Evolutionary conservation across 2,329 filamentous ascomycete genomes (phyloP).

Genomic region (Plectosphaerella plurivora): DNA sequence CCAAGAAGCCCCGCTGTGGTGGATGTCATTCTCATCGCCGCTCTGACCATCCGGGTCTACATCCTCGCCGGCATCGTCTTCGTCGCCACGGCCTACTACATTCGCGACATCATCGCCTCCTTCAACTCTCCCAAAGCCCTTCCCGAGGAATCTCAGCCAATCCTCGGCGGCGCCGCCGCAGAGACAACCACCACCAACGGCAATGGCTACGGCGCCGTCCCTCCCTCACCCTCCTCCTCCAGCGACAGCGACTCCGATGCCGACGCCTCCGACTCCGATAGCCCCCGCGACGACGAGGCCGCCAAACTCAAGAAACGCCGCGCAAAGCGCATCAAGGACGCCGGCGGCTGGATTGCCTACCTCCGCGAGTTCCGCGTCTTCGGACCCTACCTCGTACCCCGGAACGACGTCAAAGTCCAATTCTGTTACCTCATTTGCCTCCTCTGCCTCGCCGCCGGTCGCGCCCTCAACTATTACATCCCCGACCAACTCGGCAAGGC

Average conservation of each 20-base stretch:
- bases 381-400: conserved; percentile 23
- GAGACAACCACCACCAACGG: neutral
- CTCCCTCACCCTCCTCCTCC: neutral
- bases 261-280: conserved; percentile 4
- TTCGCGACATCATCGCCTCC: neutral
- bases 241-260: neutral
- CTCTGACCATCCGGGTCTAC: neutral
- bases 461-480: conserved; percentile 23
- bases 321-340: conserved; percentile 18
- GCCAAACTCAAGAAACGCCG: conserved; percentile 19
- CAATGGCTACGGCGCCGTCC: neutral
- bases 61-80: neutral
- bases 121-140: neutral
- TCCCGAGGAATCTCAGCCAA: neutral
- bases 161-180: neutral
- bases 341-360: conserved; percentile 25
- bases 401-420: conserved; percentile 24
- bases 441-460: conserved; percentile 13
- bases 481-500: conserved; percentile 25
- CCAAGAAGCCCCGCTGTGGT: neutral
- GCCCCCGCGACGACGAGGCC: conserved; percentile 16
- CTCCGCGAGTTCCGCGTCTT: conserved; percentile 24
- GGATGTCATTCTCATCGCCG: neutral
- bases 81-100: neutral
- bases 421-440: conserved; percentile 18